A percentile compares a stretch with the other conserved stretches of the same genome.
These are phyloP conservation scores for Anethum foeniculum DNA, from an alignment of 140 eudicot genomes.

Conservation along the genomic window DNA sequence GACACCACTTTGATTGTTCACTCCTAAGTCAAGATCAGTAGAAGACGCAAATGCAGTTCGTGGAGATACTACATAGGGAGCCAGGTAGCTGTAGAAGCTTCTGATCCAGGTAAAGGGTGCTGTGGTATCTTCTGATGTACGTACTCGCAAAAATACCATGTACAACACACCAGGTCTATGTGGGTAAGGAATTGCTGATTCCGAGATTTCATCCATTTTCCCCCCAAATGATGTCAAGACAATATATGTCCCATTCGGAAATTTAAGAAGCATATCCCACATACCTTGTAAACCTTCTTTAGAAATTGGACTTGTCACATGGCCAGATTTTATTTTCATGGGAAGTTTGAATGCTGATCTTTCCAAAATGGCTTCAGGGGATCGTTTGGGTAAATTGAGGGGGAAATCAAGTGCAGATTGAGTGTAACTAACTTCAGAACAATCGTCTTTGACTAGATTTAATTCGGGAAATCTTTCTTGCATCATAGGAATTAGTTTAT, in stretches of 20 bases:
- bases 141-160: not conserved
- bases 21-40: not conserved
- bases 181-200: not conserved
- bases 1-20: not conserved
- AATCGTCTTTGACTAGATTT: not conserved
- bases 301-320: not conserved
- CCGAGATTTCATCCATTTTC: not conserved
- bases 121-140: not conserved
- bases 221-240: not conserved
- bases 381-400: not conserved
- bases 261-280: not conserved
- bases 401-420: not conserved
- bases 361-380: not conserved
- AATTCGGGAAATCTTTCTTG: not conserved
- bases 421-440: constrained; percentile 4
- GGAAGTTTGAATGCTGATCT: not conserved
- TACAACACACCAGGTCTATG: not conserved
- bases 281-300: not conserved
- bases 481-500: constrained; percentile 1
- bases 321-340: not conserved
- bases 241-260: not conserved
- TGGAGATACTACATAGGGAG: not conserved
- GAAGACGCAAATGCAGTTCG: not conserved
- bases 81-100: not conserved
- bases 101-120: not conserved